Percentiles rank a stretch among this genome's conserved stretches.
These are phyloP conservation scores for Hypsizygus ulmarius DNA, from an alignment of 1,284 basidiomycete species.

Conservation along the genomic window DNA sequence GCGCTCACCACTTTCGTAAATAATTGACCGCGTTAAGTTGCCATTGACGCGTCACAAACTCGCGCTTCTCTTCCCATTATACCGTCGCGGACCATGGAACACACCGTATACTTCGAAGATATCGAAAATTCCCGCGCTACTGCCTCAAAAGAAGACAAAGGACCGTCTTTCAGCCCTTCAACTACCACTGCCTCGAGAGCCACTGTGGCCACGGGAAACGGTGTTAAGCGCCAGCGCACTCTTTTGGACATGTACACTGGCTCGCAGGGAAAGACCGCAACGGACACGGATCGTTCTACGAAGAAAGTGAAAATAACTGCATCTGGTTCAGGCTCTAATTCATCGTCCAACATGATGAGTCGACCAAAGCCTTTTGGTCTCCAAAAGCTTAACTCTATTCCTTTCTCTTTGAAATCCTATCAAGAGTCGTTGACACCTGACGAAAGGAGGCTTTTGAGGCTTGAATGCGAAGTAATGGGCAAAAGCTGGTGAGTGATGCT, in stretches of 20 bases:
- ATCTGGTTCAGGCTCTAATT: slow-evolving; percentile 19
- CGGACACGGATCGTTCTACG: slow-evolving; percentile 23
- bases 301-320: slow-evolving; percentile 43
- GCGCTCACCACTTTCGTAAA: slow-evolving; percentile 1
- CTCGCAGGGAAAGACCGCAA: slow-evolving; percentile 32
- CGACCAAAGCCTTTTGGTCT: slow-evolving; percentile 21
- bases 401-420: slow-evolving; percentile 63
- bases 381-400: slow-evolving; percentile 61
- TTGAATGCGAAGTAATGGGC: slow-evolving; percentile 72
- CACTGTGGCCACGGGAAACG: slow-evolving; percentile 16
- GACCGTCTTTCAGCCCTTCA: slow-evolving; percentile 4
- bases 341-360: slow-evolving; percentile 8
- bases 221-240: slow-evolving; percentile 61
- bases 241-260: slow-evolving; percentile 60
- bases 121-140: slow-evolving; percentile 32
- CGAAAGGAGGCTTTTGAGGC: slow-evolving; percentile 52
- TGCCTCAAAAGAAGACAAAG: slow-evolving; percentile 15
- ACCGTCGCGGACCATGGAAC: slow-evolving; percentile 29
- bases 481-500: slow-evolving; percentile 59
- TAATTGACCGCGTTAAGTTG: slow-evolving; percentile 7
- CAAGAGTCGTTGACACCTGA: slow-evolving; percentile 55
- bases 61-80: slow-evolving; percentile 15
- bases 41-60: slow-evolving; percentile 12
- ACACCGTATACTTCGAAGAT: slow-evolving; percentile 58
- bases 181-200: slow-evolving; percentile 4